Percentiles rank a stretch among this genome's conserved stretches.
Conservation (phyloP, 23 red algal genomes). For the Gracilaria caudata region DNA sequence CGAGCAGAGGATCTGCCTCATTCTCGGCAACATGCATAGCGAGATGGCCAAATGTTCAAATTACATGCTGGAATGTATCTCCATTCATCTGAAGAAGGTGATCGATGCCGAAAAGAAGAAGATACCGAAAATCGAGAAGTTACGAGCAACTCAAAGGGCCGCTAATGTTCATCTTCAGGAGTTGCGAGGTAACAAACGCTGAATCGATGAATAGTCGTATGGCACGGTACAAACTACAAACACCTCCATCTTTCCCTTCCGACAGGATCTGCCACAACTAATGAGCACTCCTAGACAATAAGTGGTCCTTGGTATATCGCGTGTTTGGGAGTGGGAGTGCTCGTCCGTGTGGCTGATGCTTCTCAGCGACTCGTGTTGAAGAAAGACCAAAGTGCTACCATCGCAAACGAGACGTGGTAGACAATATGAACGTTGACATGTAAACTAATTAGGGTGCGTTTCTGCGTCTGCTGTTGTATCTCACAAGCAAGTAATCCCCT, state of each 20-base stretch:
- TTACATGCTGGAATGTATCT: slow-evolving; percentile 4
- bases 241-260: too few species aligned
- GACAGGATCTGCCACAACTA: not conserved
- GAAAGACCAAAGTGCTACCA: not conserved
- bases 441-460: not conserved
- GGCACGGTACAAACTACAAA: not conserved
- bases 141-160: not conserved
- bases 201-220: not conserved
- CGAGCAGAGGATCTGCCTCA: not conserved
- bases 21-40: not conserved
- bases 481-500: not conserved
- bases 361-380: too few species aligned
- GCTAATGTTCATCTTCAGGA: not conserved
- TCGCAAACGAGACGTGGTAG: not conserved
- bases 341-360: too few species aligned
- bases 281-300: not conserved
- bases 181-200: not conserved
- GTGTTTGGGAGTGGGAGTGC: not conserved
- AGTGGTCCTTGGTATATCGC: not conserved
- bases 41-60: not conserved
- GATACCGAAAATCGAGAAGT: not conserved
- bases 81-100: not conserved
- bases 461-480: not conserved
- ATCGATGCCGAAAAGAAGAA: not conserved
- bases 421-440: not conserved